Base-by-base conservation (phyloP, 2,329 filamentous ascomycete genomes). In the Sporothrix sp. region DNA sequence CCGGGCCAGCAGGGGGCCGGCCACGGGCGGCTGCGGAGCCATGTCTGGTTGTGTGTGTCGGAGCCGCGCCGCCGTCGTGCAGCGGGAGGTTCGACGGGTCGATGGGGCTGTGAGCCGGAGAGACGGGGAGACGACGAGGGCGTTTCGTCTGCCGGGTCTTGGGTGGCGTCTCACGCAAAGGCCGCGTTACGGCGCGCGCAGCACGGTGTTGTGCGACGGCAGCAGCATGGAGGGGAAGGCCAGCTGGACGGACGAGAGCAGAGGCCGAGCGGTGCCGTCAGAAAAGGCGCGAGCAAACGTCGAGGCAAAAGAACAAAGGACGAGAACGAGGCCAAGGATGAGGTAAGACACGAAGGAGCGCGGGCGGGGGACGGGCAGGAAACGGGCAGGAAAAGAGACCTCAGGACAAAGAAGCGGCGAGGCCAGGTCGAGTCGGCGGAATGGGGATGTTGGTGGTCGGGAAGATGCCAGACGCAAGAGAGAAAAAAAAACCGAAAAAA, bases 151-250 rank as follows among this genome's bases (percentile, higher is more conserved):
- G n/a, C n/a, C n/a, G n/a, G n/a, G n/a, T n/a, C n/a, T n/a, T 42
- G 30, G 16, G 38, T 33, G 48, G 48, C 48, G 48, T 48, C 50
- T 20, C 48, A 40, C 45, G 32, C 50, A 52, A 43, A 48, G 38
- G 44, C 52, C 48, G 55, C 48, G 54, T 53, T 52, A 57, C 49
- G 51, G 49, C 52, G 51, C 50, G 40, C 54, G 52, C 50, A 43
- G 44, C 40, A 39, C 50, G 39, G 50, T 32, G 18, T 28, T 44
- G 54, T 46, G 39, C 50, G 42, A 52, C 48, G 48, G 44, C 32
- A 53, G 51, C 54, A 44, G 56, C 56, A 57, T 57, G 52, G n/a
- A 21, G 52, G 4, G 3, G 14, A 10, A 14, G 10, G 16, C 23
- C 4, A 16, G 39, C 23, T 10, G 23, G 16, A 18, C 28, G 39